Percentiles rank a stretch among this genome's conserved stretches.
Evolutionary conservation across 2,329 filamentous ascomycete species (phyloP).

Genomic region (Onygena corvina): DNA sequence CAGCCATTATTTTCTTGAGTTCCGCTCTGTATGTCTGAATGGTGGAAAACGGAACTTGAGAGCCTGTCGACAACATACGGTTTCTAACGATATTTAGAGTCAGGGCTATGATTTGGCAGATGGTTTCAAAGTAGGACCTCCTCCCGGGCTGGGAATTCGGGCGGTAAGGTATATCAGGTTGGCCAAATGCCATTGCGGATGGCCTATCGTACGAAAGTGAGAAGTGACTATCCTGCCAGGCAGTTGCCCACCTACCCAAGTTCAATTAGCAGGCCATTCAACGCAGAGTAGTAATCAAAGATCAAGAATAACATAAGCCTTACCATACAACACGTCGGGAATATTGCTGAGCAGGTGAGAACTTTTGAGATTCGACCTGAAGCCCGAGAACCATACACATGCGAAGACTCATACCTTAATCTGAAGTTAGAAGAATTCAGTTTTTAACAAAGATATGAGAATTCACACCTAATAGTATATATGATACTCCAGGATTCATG

Average conservation of each 20-base stretch:
- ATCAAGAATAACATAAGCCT: conserved; percentile 12
- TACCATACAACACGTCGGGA: conserved; percentile 36
- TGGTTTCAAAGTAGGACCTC: conserved; percentile 46
- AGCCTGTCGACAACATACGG: conserved; percentile 43
- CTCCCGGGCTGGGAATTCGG: conserved; percentile 38
- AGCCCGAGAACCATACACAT: conserved; percentile 50
- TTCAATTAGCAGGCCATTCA: background rate
- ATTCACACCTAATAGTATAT: conserved; percentile 43
- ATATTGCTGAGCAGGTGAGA: conserved; percentile 39
- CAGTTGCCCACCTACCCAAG: conserved; percentile 44
- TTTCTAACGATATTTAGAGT: conserved; percentile 48
- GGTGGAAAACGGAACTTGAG: conserved; percentile 41
- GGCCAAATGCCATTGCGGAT: conserved; percentile 44
- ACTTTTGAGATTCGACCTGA: conserved; percentile 46
- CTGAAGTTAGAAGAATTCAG: conserved; percentile 9
- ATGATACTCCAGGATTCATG: conserved; percentile 54
- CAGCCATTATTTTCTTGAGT: conserved; percentile 46
- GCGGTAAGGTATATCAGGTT: conserved; percentile 40
- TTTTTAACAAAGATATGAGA: background rate
- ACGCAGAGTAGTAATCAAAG: background rate
- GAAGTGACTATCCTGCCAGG: conserved; percentile 54
- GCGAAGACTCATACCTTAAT: conserved; percentile 44
- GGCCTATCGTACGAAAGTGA: conserved; percentile 52
- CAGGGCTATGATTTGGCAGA: conserved; percentile 44
- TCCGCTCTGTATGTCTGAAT: conserved; percentile 47